These are phyloP conservation scores for Erigeron philadelphicus DNA, from an alignment of 140 eudicot genomes.

Conservation along the genomic window DNA sequence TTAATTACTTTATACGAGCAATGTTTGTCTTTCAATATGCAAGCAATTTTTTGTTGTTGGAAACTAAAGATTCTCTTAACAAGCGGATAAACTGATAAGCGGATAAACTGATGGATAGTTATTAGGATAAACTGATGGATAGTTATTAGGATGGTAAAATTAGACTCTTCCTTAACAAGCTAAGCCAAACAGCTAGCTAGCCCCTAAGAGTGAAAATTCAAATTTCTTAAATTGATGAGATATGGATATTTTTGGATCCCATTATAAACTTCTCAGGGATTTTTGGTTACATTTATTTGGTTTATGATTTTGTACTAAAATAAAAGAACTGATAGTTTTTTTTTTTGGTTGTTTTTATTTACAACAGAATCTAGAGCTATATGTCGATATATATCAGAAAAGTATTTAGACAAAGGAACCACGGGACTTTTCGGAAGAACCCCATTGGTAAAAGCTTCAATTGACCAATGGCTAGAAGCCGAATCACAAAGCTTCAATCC, in stretches of 20 bases:
- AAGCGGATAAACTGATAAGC: too few relatives aligned
- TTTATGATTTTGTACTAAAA: background rate
- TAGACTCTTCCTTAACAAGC: too few relatives aligned
- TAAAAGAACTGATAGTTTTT: background rate
- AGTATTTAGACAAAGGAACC: constrained; percentile 56
- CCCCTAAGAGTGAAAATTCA: too few relatives aligned
- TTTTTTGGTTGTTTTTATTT: constrained; percentile 7
- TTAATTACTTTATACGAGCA: too few relatives aligned
- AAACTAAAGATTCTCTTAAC: background rate
- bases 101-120: too few relatives aligned
- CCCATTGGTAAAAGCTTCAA: constrained; percentile 65
- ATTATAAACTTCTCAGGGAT: too few relatives aligned
- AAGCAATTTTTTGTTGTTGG: background rate
- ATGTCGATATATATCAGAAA: constrained; percentile 67
- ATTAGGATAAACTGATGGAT: too few relatives aligned
- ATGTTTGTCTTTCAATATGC: constrained; percentile 1
- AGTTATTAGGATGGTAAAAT: too few relatives aligned
- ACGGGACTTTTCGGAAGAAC: constrained; percentile 52
- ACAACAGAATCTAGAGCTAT: constrained; percentile 68
- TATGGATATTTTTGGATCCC: too few relatives aligned
- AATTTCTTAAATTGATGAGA: too few relatives aligned
- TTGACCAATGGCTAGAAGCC: constrained; percentile 87
- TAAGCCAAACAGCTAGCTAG: too few relatives aligned
- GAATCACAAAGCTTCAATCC: constrained; percentile 77
- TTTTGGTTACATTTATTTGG: background rate